Conservation (phyloP, 805 yeast species). For the Helenozyma rhizophorensis region DNA sequence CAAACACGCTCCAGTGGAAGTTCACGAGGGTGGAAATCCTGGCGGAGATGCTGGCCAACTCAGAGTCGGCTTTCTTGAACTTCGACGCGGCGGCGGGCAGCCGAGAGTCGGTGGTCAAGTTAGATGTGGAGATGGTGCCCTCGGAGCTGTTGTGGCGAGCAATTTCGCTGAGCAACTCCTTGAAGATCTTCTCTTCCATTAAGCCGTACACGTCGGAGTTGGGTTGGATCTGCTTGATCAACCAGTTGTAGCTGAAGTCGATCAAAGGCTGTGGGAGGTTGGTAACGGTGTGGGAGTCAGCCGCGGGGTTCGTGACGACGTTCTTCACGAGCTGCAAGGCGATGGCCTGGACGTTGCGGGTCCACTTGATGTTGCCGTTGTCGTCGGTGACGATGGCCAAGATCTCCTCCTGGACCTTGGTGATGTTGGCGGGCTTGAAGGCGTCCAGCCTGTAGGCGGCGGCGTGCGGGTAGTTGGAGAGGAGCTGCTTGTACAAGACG, state of each 20-base stretch:
- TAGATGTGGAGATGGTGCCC: not conserved
- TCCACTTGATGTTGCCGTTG: slow-evolving; percentile 87
- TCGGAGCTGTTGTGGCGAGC: slow-evolving; percentile 14
- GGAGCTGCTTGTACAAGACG: slow-evolving; percentile 67
- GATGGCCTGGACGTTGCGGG: slow-evolving; percentile 69
- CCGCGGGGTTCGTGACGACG: slow-evolving; percentile 17
- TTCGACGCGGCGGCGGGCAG: slow-evolving; percentile 4
- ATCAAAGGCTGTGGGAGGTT: slow-evolving; percentile 37
- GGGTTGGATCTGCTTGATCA: slow-evolving; percentile 83
- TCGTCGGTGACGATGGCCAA: slow-evolving; percentile 79
- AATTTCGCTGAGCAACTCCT: slow-evolving; percentile 40
- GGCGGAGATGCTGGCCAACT: slow-evolving; percentile 53
- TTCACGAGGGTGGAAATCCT: slow-evolving; percentile 63
- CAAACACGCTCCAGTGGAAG: slow-evolving; percentile 84
- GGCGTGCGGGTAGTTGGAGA: slow-evolving; percentile 33
- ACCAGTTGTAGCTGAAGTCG: slow-evolving; percentile 72
- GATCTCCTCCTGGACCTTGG: slow-evolving; percentile 61
- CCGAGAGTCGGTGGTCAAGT: slow-evolving; percentile 3
- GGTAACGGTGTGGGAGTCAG: slow-evolving; percentile 11
- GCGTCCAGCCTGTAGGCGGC: slow-evolving; percentile 8
- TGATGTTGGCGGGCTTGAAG: slow-evolving; percentile 32
- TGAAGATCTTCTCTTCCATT: slow-evolving; percentile 64
- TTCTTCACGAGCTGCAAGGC: slow-evolving; percentile 61
- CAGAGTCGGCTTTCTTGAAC: slow-evolving; percentile 27
- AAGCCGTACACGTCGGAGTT: slow-evolving; percentile 69